Percentiles rank a stretch among this genome's conserved stretches.
These are phyloP conservation scores for Candida methanosorbosa DNA, from an alignment of 805 yeast genomes.

Conservation along the genomic window DNA sequence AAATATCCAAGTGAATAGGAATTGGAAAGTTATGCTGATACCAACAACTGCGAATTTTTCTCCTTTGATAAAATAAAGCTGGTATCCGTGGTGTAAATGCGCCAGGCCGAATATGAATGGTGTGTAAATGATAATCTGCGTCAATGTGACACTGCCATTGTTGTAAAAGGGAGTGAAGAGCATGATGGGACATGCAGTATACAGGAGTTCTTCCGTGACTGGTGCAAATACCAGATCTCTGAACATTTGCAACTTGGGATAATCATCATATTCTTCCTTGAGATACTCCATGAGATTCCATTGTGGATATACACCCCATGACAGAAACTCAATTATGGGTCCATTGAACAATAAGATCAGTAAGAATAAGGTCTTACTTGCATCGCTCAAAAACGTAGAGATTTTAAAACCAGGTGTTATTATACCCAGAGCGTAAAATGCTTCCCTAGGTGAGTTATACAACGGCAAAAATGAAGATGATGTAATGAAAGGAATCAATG, in stretches of 20 bases:
- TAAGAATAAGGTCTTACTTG: constrained; percentile 14
- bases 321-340: constrained; percentile 31
- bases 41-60: constrained; percentile 13
- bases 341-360: constrained; percentile 38
- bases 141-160: too few species aligned
- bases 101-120: constrained; percentile 72
- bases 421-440: not conserved
- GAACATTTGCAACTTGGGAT: constrained; percentile 27
- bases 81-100: constrained; percentile 68
- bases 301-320: constrained; percentile 8
- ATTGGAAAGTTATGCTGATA: constrained; percentile 32
- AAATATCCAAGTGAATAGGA: constrained; percentile 58
- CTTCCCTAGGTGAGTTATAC: not conserved
- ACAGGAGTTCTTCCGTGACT: constrained; percentile 67
- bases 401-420: too few species aligned
- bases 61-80: constrained; percentile 24
- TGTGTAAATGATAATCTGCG: constrained; percentile 26
- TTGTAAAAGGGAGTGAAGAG: constrained; percentile 19
- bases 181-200: constrained; percentile 38
- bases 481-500: constrained; percentile 3
- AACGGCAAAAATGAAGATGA: constrained; percentile 31
- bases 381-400: too few species aligned
- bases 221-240: constrained; percentile 68
- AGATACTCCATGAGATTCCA: not conserved
- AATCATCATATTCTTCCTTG: constrained; percentile 2